phyloP scores from a whole-genome alignment of 2,329 filamentous ascomycete species.

The Beauveria pseudobassiana region DNA sequence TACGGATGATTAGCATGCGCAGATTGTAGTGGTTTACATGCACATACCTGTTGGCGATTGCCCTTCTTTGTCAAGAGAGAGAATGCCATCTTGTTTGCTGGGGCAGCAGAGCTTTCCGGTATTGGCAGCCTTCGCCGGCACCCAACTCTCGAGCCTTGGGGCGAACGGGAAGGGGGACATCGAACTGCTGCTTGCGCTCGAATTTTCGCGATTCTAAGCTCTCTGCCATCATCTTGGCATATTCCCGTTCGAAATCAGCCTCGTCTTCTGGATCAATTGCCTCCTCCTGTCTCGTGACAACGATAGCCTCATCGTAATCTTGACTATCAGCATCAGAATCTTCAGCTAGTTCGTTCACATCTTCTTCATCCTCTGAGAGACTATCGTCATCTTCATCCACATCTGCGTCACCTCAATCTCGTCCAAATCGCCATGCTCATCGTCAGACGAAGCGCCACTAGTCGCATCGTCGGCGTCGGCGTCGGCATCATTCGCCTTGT shows the following conservation, averaged over 20 bases:
- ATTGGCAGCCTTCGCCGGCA: slow-evolving; percentile 11
- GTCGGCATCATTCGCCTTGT: slow-evolving; percentile 63
- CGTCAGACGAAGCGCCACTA: slow-evolving; percentile 66
- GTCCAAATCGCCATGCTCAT: slow-evolving; percentile 62
- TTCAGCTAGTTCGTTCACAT: slow-evolving; percentile 44
- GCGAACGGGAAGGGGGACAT: slow-evolving; percentile 93
- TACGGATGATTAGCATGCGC: slow-evolving; percentile 26
- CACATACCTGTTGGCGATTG: slow-evolving; percentile 77
- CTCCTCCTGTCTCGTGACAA: slow-evolving; percentile 86
- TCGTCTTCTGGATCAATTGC: slow-evolving; percentile 88
- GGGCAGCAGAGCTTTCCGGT: slow-evolving; percentile 7
- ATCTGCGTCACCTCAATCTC: slow-evolving; percentile 55
- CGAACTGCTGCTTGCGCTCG: slow-evolving; percentile 88
- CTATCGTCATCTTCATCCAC: slow-evolving; percentile 52
- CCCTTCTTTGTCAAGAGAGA: slow-evolving; percentile 92
- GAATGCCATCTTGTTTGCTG: slow-evolving; percentile 76
- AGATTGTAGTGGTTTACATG: neutral
- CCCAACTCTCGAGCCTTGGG: slow-evolving; percentile 48
- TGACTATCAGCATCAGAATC: slow-evolving; percentile 50
- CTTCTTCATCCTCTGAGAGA: slow-evolving; percentile 51
- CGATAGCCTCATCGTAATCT: slow-evolving; percentile 72
- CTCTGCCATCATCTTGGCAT: slow-evolving; percentile 97
- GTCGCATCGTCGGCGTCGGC: slow-evolving; percentile 67
- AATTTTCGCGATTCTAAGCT: slow-evolving; percentile 94
- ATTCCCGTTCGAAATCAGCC: slow-evolving; percentile 95